Base-by-base conservation (phyloP, 805 yeast species). In the Cyberlindnera maclurae region DNA sequence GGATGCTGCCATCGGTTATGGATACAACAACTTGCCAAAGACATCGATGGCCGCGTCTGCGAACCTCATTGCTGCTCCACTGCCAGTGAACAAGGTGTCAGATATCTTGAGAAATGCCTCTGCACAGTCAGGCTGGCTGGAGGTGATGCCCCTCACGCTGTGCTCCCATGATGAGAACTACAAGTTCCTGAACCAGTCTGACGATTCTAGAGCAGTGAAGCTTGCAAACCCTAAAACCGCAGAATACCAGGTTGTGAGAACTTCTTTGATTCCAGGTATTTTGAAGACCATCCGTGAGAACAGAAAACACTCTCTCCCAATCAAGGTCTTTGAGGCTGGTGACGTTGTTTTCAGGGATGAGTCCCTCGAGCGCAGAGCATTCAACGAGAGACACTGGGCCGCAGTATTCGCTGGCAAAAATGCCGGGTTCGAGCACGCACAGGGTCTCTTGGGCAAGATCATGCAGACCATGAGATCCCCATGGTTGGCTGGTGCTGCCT, bases 121-220 rank as follows among this genome's bases (percentile, higher is more conserved):
- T 26, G 83, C 97, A 22, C 95, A 87, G 69, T 80, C 96, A 13
- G 95, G 97, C 30, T 93, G 96, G 93, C 66, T 80, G 42, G 99
- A 93, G 67, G 97, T 88, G 36, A 68, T 93, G 79, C 96, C 99
- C 30, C 74, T 93, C 60, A 93, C 97, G 18, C 71, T 93, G 57
- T 85, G 96, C 60, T 89, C 97, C 26, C 96, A 89, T 51, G 96
- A 89, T 59, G 99, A 93, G 70, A 93, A 93, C 68, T 93, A 88
- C 74, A 81, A 77, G 60, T 89, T 77, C 68, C 72, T 93, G 58
- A 80, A 86, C 60, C 69, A 71, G 36, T 58, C 57, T 31, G 97
- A 90, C 60, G 87, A 84, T 53, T 74, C 77, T n/a, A 67, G 65
- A 37, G 97, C 88, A 26, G 97, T 93, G 39, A 79, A 83, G 55